phyloP scores from a whole-genome alignment of 2,329 filamentous ascomycete species.

The Fusarium heterosporum region DNA sequence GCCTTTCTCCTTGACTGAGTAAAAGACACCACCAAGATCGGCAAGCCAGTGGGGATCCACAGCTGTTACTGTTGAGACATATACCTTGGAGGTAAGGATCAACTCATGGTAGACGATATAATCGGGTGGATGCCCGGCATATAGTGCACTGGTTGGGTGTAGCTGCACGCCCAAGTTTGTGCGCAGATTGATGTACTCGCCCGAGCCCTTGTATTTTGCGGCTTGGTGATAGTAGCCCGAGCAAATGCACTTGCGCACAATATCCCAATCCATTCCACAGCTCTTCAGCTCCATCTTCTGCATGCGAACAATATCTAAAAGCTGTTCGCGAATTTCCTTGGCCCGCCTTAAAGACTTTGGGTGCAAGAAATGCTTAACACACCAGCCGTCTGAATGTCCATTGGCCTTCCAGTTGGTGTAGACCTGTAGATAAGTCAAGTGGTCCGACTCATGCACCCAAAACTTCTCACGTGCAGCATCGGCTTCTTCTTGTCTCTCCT shows the following conservation, averaged over 20 bases:
- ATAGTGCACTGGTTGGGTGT: conserved; percentile 92
- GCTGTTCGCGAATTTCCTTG: conserved; percentile 93
- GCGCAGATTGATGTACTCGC: conserved; percentile 96
- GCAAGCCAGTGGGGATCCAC: conserved; percentile 98
- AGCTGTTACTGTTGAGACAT: conserved; percentile 96
- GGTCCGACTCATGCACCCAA: conserved; percentile 97
- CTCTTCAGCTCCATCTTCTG: conserved; percentile 89
- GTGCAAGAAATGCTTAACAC: conserved; percentile 91
- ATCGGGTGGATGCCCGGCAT: conserved; percentile 94
- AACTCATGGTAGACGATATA: conserved; percentile 99
- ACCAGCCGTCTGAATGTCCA: conserved; percentile 91
- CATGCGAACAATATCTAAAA: conserved; percentile 92
- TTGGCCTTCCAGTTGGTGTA: conserved; percentile 96
- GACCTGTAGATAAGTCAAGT: conserved; percentile 94
- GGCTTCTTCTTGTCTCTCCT: conserved; percentile 95
- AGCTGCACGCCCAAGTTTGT: conserved; percentile 95
- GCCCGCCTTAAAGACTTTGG: conserved; percentile 92
- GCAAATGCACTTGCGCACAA: conserved; percentile 96
- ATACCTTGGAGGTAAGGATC: conserved; percentile 95
- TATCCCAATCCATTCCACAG: conserved; percentile 97
- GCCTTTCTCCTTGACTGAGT: conserved; percentile 96
- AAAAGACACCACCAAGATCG: conserved; percentile 96
- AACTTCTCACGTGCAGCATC: conserved; percentile 97
- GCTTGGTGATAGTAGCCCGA: conserved; percentile 98
- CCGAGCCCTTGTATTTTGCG: conserved; percentile 93